Percentiles rank a stretch among this genome's conserved stretches.
Evolutionary conservation across 228 moss, liverwort and hornwort species (phyloP).

Genomic region (Sphagnum fallax): DNA sequence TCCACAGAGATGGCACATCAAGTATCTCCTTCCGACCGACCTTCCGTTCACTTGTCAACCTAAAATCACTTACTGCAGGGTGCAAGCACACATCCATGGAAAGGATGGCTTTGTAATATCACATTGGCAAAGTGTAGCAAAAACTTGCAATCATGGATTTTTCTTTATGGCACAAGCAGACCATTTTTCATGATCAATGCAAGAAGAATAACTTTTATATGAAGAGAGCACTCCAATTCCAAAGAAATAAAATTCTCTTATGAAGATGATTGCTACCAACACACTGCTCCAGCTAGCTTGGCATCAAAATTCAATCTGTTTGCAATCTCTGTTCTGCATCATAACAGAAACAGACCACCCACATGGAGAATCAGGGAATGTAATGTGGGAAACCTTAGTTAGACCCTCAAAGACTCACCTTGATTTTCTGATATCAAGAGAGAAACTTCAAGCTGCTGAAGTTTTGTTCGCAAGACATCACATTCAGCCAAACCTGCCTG

Average conservation of each 20-base stretch:
- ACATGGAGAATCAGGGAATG: too few relatives aligned
- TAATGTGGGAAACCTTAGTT: background rate
- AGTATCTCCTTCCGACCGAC: slow-evolving; percentile 10
- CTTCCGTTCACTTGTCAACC: slow-evolving; percentile 16
- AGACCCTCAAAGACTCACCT: slow-evolving; percentile 18
- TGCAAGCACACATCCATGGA: background rate
- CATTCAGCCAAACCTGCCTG: slow-evolving; percentile 53
- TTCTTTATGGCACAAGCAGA: too few relatives aligned
- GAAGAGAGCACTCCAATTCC: too few relatives aligned
- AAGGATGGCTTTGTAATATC: background rate
- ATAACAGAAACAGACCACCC: too few relatives aligned
- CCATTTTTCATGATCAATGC: too few relatives aligned
- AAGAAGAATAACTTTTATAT: too few relatives aligned
- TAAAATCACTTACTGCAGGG: slow-evolving; percentile 17
- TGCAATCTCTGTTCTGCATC: background rate
- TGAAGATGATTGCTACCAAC: too few relatives aligned
- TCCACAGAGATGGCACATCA: slow-evolving; percentile 44
- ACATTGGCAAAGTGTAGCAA: too few relatives aligned
- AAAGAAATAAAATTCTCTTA: too few relatives aligned
- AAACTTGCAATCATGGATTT: too few relatives aligned
- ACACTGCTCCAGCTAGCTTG: background rate
- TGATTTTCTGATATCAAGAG: slow-evolving; percentile 23
- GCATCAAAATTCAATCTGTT: background rate
- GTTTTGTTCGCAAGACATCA: slow-evolving; percentile 47
- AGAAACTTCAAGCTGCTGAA: slow-evolving; percentile 23